Conservation (phyloP, 179 eudicot species). For the Beta macrorhiza region DNA sequence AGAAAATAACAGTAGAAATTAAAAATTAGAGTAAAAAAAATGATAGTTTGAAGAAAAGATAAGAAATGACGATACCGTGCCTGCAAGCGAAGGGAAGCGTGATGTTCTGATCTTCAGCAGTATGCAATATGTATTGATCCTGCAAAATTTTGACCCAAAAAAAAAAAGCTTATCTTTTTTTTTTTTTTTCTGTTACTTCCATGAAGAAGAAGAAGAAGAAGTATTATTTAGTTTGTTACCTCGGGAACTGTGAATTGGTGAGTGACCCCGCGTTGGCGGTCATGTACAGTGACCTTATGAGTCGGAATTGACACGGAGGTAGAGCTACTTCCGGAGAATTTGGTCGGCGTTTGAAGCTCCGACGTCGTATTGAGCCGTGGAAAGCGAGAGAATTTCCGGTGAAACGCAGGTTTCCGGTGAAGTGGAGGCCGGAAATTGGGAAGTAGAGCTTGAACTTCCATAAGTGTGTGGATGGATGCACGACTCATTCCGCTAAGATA, state of each 20-base stretch:
- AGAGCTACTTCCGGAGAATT: conserved; percentile 22
- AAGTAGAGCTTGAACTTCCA: conserved; percentile 45
- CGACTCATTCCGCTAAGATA: conserved; percentile 21
- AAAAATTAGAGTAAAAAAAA: background rate
- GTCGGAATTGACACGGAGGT: conserved; percentile 41
- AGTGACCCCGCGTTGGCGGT: conserved; percentile 66
- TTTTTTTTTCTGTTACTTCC: background rate
- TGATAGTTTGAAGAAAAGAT: background rate
- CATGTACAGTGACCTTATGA: conserved; percentile 82
- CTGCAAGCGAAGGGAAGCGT: conserved; percentile 94
- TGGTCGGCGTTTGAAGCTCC: conserved; percentile 42
- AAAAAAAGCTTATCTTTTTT: background rate
- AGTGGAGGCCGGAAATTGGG: conserved; percentile 34
- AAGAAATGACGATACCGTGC: conserved; percentile 60
- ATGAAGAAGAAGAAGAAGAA: background rate
- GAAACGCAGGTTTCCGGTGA: conserved; percentile 32
- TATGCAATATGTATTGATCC: conserved; percentile 92
- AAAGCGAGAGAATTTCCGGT: conserved; percentile 23
- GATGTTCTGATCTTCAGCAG: conserved; percentile 84
- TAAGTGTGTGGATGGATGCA: conserved; percentile 13
- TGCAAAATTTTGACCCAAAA: conserved; percentile 27
- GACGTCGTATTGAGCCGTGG: conserved; percentile 34
- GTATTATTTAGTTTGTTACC: conserved; percentile 29
- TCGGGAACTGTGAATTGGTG: conserved; percentile 90
- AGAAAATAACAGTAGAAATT: background rate